phyloP scores from a whole-genome alignment of 2,329 filamentous ascomycete species.

The Chrysoporthe deuterocubensis region DNA sequence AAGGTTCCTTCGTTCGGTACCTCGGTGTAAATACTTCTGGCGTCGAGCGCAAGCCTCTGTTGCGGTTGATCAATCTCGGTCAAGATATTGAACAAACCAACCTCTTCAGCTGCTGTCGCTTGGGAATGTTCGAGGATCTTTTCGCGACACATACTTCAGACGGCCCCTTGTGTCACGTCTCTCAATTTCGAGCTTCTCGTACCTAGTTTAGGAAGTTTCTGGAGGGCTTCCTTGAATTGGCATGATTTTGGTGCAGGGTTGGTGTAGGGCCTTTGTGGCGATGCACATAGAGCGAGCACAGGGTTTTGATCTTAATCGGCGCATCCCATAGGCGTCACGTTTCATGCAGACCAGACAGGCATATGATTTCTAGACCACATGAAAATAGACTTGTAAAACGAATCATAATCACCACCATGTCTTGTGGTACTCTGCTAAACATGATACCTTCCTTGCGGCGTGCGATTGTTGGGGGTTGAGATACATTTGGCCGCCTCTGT shows the following conservation, averaged over 20 bases:
- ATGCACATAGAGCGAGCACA: slow-evolving; percentile 13
- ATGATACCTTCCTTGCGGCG: background rate
- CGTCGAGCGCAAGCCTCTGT: background rate
- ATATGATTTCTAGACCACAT: slow-evolving; percentile 17
- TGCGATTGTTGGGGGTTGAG: background rate
- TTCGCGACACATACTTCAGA: slow-evolving; percentile 3
- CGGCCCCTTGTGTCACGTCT: background rate
- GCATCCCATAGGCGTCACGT: slow-evolving; percentile 16
- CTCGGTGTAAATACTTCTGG: slow-evolving; percentile 5
- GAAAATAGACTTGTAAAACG: slow-evolving; percentile 13
- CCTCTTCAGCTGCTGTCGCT: background rate
- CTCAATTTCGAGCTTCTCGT: slow-evolving; percentile 8
- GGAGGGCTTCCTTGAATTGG: slow-evolving; percentile 3
- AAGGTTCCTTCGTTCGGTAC: slow-evolving; percentile 42
- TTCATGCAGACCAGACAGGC: slow-evolving; percentile 15
- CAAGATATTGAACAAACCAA: background rate
- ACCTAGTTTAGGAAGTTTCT: slow-evolving; percentile 12
- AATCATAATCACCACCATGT: background rate
- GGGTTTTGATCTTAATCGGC: background rate
- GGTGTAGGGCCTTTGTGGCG: slow-evolving; percentile 10
- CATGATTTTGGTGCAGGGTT: background rate
- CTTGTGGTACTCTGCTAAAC: background rate
- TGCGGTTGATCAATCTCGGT: background rate
- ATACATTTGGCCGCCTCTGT: background rate
- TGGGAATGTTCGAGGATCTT: background rate